Conservation (phyloP, 331 rosid species). For the Acacia pycnantha region DNA sequence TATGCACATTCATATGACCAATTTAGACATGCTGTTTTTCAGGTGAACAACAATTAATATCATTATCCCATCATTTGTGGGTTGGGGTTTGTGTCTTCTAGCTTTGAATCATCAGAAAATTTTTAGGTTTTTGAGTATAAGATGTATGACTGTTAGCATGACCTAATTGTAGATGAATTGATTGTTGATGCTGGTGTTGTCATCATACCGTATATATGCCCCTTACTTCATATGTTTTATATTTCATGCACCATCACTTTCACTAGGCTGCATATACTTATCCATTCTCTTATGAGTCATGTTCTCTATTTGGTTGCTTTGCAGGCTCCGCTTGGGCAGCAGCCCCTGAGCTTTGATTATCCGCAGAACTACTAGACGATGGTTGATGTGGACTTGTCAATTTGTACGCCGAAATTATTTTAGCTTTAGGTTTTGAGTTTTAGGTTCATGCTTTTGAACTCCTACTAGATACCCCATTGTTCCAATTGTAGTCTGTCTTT, state of each 20-base stretch:
- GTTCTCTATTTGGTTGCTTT: slow-evolving; percentile 22
- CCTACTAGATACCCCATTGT: slow-evolving; percentile 35
- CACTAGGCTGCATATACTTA: background rate
- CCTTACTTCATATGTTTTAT: background rate
- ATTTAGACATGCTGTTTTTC: slow-evolving; percentile 79
- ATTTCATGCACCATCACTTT: background rate
- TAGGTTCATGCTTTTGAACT: slow-evolving; percentile 39
- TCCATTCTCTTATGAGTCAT: background rate
- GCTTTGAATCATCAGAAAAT: background rate
- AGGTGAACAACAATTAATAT: slow-evolving; percentile 41
- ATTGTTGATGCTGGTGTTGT: background rate
- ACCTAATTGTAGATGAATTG: background rate
- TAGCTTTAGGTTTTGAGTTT: slow-evolving; percentile 37
- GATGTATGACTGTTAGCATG: background rate
- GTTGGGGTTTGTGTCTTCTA: slow-evolving; percentile 4
- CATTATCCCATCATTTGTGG: background rate
- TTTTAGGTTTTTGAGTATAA: background rate
- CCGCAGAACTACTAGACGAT: slow-evolving; percentile 62
- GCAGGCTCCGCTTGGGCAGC: slow-evolving; percentile 92
- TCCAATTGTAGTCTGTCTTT: slow-evolving; percentile 31
- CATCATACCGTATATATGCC: background rate
- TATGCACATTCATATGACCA: slow-evolving; percentile 83
- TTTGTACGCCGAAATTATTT: slow-evolving; percentile 37
- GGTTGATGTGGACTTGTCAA: slow-evolving; percentile 28
- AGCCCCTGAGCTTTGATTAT: slow-evolving; percentile 81